Evolutionary conservation across 2,329 filamentous ascomycete species (phyloP), one percentile per base, ranked within the genome.

Genomic region (Blastomyces emzantsi): DNA sequence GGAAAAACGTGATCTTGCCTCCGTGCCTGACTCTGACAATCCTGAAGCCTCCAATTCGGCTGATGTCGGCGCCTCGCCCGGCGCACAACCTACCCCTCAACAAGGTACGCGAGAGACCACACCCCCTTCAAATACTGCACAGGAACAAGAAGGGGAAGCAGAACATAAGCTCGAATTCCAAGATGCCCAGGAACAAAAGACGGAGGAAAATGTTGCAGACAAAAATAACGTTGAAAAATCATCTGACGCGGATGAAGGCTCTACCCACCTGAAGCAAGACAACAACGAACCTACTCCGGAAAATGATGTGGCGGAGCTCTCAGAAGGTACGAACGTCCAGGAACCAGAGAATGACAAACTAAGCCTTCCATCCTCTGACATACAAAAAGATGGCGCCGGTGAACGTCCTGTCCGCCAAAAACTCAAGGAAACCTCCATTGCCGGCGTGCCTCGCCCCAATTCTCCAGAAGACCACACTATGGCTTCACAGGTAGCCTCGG

Each of bases 341-440:
- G 61, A 66, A 68, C 47, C 68, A 72, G 55, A 67, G 70, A 56
- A 66, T 66, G 47, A 52, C 49, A 51, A 60, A 51, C 30, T 47
- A 9, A 55, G 13, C 49, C 45, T 65, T 41, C 62, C 61, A 57
- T 52, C 17, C 59, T 67, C 66, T 67, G 65, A 67, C 65, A 51
- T 11, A 49, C 59, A 56, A 41, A 65, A 64, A 68, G 66, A 76
- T 65, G 76, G 77, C 47, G 69, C 72, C 59, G 80, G 81, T 65
- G 84, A 86, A 71, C 81, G 80, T 65, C 83, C 83, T 9, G 82
- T 86, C 47, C 77, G 85, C 64, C 81, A 86, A 71, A 83, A 85
- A 73, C 75, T 87, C 62, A 82, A 85, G 73, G 82, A 86, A 69
- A 85, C 85, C 3, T 79, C 82, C n/a, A 85, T 87, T 63, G 81